phyloP scores from a whole-genome alignment of 2,329 filamentous ascomycete species.

The Clonostachys sp. region DNA sequence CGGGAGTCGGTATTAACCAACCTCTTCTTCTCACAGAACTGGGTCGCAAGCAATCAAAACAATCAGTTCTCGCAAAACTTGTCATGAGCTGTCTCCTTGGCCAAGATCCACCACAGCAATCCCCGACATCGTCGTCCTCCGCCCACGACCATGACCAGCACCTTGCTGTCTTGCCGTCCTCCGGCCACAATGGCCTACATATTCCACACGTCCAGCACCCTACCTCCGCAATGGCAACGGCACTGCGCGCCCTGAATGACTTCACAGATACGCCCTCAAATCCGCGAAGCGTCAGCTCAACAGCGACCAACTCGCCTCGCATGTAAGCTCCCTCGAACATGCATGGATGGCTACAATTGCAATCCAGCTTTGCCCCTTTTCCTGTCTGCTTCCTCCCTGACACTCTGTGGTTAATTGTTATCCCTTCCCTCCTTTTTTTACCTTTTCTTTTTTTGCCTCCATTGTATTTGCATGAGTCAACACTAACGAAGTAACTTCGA shows the following conservation, averaged over 20 bases:
- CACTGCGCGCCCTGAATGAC: constrained; percentile 35
- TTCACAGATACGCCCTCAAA: constrained; percentile 50
- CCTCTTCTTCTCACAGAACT: not conserved
- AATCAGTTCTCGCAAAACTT: constrained; percentile 35
- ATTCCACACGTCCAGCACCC: constrained; percentile 12
- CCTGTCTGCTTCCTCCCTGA: not conserved
- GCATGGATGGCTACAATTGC: not conserved
- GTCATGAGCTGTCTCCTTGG: constrained; percentile 37
- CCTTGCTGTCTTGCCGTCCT: constrained; percentile 26
- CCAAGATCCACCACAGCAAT: constrained; percentile 17
- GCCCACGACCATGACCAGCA: constrained; percentile 19
- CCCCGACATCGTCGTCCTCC: constrained; percentile 17
- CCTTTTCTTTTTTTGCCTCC: not conserved
- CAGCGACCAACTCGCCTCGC: constrained; percentile 53
- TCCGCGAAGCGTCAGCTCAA: constrained; percentile 52
- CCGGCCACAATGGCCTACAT: constrained; percentile 6
- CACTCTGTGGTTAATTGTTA: not conserved
- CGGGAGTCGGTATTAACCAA: not conserved
- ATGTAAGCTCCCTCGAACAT: constrained; percentile 36
- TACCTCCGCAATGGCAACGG: constrained; percentile 26
- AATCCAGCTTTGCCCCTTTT: not conserved
- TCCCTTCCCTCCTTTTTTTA: not conserved
- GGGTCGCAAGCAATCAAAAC: constrained; percentile 28
- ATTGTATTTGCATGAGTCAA: not conserved
- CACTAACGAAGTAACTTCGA: constrained; percentile 9